phyloP scores from a whole-genome alignment of 108 stramenopile genomes.

The Skeletonema tropicum region DNA sequence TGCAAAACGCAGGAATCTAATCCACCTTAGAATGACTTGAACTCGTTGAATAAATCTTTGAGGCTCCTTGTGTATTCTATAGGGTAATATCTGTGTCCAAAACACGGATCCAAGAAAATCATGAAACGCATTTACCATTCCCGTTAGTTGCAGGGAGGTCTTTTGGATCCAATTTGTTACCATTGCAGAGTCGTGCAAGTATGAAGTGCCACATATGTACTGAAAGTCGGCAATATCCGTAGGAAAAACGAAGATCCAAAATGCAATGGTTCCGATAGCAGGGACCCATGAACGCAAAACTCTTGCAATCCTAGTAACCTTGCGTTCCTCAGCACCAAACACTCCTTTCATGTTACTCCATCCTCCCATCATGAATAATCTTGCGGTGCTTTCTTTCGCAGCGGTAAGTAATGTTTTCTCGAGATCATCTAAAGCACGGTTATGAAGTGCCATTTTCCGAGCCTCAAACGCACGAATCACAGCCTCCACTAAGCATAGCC shows the following conservation, averaged over 20 bases:
- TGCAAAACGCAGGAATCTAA: slow-evolving; percentile 59
- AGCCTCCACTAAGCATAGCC: slow-evolving; percentile 53
- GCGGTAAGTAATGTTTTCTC: slow-evolving; percentile 48
- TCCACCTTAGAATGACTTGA: slow-evolving; percentile 46
- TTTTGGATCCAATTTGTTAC: slow-evolving; percentile 52
- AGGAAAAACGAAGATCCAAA: slow-evolving; percentile 60
- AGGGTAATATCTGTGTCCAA: slow-evolving; percentile 55
- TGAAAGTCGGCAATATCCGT: slow-evolving; percentile 35
- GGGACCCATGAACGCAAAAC: slow-evolving; percentile 56
- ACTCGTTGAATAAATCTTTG: slow-evolving; percentile 52
- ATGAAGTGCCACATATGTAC: slow-evolving; percentile 16
- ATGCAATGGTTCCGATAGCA: slow-evolving; percentile 43
- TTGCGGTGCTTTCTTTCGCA: slow-evolving; percentile 29
- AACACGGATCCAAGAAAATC: slow-evolving; percentile 37
- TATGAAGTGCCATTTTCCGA: slow-evolving; percentile 53
- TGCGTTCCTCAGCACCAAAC: slow-evolving; percentile 9
- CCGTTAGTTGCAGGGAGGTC: slow-evolving; percentile 13
- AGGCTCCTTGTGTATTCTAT: slow-evolving; percentile 49
- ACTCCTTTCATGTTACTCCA: slow-evolving; percentile 15
- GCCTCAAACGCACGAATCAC: slow-evolving; percentile 52
- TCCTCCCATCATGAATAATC: slow-evolving; percentile 23
- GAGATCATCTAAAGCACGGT: slow-evolving; percentile 55
- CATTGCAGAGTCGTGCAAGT: slow-evolving; percentile 51
- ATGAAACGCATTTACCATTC: slow-evolving; percentile 23
- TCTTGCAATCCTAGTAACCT: slow-evolving; percentile 32